Conservation (phyloP, 1,139 yeast species). For the Candida sojae region DNA sequence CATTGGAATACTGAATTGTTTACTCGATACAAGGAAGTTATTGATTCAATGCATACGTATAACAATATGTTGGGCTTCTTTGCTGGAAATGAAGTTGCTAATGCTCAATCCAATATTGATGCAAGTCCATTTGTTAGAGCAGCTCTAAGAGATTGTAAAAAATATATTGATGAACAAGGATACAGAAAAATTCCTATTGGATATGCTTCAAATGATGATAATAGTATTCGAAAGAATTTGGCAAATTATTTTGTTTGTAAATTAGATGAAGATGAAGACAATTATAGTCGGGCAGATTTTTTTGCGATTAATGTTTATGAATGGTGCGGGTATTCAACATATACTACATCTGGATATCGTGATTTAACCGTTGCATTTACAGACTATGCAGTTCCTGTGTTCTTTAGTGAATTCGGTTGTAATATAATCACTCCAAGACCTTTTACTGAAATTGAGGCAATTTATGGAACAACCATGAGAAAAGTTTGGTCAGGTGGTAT, state of each 20-base stretch:
- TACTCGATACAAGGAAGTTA: constrained; percentile 46
- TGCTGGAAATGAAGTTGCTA: constrained; percentile 66
- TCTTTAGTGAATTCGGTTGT: constrained; percentile 67
- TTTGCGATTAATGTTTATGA: constrained; percentile 65
- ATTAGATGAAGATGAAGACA: constrained; percentile 9
- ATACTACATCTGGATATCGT: constrained; percentile 55
- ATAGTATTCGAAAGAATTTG: constrained; percentile 45
- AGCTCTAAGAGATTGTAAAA: constrained; percentile 57
- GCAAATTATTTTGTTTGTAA: constrained; percentile 55
- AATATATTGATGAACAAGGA: constrained; percentile 40
- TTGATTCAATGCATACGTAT: constrained; percentile 51
- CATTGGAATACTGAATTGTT: constrained; percentile 43
- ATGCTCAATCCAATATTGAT: constrained; percentile 46
- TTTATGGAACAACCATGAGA: constrained; percentile 37
- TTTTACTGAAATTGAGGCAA: constrained; percentile 48
- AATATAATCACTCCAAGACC: constrained; percentile 56
- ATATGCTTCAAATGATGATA: constrained; percentile 61
- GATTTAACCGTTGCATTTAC: constrained; percentile 53
- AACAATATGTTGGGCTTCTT: constrained; percentile 56
- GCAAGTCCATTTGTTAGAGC: constrained; percentile 66
- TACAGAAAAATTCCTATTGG: constrained; percentile 62
- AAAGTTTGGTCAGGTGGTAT: constrained; percentile 46
- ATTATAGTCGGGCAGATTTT: constrained; percentile 43
- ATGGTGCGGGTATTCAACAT: constrained; percentile 68
- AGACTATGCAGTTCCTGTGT: constrained; percentile 53